Evolutionary conservation across 192 early-diverging fungal species (phyloP).

Genomic region (Backusella sp.): DNA sequence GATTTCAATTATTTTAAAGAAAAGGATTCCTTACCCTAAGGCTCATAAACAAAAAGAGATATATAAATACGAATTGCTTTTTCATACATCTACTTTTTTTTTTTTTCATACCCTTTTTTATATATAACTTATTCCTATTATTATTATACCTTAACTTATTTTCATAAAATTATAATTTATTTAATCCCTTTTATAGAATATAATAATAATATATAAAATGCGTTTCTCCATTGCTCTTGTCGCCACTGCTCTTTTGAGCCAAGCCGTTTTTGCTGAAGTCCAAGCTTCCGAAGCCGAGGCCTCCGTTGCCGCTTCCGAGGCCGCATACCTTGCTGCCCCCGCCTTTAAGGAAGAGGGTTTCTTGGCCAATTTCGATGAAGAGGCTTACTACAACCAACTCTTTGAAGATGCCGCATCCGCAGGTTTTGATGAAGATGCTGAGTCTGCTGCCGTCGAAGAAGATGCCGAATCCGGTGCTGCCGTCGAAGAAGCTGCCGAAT

Average conservation of each 20-base stretch:
- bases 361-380: neutral
- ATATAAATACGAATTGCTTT: neutral
- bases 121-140: neutral
- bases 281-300: neutral
- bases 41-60: neutral
- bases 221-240: slow-evolving; percentile 20
- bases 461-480: neutral
- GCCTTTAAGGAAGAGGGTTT: neutral
- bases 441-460: neutral
- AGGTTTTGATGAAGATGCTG: neutral
- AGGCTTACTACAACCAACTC: neutral
- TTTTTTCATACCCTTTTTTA: neutral
- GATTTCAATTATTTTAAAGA: neutral
- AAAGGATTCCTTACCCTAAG: neutral
- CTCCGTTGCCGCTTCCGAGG: too few relatives aligned
- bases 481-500: neutral
- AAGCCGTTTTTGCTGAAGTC: slow-evolving; percentile 13
- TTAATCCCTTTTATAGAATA: neutral
- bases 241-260: slow-evolving; percentile 1
- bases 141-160: neutral
- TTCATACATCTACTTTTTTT: neutral
- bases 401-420: neutral
- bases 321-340: too few relatives aligned
- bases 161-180: neutral
- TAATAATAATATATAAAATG: slow-evolving; percentile 2